phyloP scores from a whole-genome alignment of 75 land plant species.

The Pinus taeda region DNA sequence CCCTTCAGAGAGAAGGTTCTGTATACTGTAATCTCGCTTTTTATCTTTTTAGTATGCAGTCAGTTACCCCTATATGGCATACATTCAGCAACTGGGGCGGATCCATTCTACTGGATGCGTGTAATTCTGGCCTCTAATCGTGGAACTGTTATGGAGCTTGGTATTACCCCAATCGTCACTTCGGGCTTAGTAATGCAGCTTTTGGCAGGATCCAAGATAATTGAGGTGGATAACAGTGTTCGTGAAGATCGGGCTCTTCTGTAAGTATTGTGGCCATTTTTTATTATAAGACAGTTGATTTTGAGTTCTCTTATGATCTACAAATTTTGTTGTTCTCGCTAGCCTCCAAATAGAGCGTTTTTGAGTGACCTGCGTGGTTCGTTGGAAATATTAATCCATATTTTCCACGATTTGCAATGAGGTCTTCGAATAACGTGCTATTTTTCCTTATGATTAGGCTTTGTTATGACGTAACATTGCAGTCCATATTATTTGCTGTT shows the following conservation, averaged over 20 bases:
- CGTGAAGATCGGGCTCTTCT: constrained; percentile 73
- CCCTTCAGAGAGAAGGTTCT: constrained; percentile 83
- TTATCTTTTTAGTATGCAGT: constrained; percentile 77
- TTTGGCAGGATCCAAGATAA: constrained; percentile 70
- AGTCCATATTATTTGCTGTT: too few species aligned
- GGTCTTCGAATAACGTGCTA: not conserved
- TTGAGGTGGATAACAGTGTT: constrained; percentile 82
- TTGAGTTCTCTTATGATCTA: not conserved
- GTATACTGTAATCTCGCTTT: constrained; percentile 69
- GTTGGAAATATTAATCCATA: too few species aligned
- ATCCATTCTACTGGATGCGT: constrained; percentile 90
- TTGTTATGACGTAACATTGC: not conserved
- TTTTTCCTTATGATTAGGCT: not conserved
- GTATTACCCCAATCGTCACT: constrained; percentile 77
- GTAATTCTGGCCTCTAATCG: constrained; percentile 76
- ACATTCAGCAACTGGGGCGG: constrained; percentile 76
- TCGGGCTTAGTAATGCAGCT: constrained; percentile 81
- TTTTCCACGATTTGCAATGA: not conserved
- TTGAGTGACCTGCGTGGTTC: too few species aligned
- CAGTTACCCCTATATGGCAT: constrained; percentile 86
- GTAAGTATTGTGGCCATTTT: constrained; percentile 33
- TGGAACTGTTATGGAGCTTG: constrained; percentile 83
- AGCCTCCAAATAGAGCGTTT: not conserved
- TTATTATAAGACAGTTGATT: not conserved
- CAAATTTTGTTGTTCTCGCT: not conserved